Base-by-base conservation (phyloP, 306 rosid genomes). In the Fagus crenata region DNA sequence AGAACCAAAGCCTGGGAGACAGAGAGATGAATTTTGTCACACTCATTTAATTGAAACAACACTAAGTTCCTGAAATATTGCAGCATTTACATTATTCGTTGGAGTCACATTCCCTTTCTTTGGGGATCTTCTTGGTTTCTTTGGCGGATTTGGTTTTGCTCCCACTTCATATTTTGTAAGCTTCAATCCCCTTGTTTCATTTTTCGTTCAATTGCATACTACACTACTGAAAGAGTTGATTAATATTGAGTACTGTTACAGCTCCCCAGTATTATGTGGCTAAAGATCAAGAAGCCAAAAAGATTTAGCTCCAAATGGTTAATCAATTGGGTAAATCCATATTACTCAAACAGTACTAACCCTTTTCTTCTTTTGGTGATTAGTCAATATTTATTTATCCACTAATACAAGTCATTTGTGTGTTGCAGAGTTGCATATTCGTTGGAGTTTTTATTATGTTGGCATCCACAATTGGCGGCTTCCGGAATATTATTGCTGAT, bases 211-310 rank as follows among this genome's bases (percentile, higher is more conserved):
- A 13, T 63, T 15, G 2, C 55, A 37, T 4, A 7, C 5, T 37
- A 4, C 49, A 65, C 6, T 31, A 1, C 32, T 65, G 71, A 65
- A 65, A 65, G 71, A 15, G 6, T n/a, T 2, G 1, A 65, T 65
- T 65, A 65, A 81, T 9, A 63, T 72, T 60, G 71, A 33, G 11
- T 28, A 18, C 35, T 77, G 35, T 75, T 77, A 83, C 89, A 95
- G 97, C 97, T 95, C 81, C 99, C 97, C 0, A 84, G 97, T 81
- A 79, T 92, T 18, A 95, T 95, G 88, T 95, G 99, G 99, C 85
- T 95, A 14, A 72, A 86, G 60, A 89, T 95, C 71, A 95, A 88
- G 92, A 95, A 95, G 77, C 99, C 99, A 53, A 82, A 86, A 79
- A 85, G 96, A 81, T 92, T 85, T 82, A 82, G 97, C 89, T 11